These are phyloP conservation scores for Crithidia fasciculata DNA, from an alignment of 208 protist genomes.

Conservation along the genomic window DNA sequence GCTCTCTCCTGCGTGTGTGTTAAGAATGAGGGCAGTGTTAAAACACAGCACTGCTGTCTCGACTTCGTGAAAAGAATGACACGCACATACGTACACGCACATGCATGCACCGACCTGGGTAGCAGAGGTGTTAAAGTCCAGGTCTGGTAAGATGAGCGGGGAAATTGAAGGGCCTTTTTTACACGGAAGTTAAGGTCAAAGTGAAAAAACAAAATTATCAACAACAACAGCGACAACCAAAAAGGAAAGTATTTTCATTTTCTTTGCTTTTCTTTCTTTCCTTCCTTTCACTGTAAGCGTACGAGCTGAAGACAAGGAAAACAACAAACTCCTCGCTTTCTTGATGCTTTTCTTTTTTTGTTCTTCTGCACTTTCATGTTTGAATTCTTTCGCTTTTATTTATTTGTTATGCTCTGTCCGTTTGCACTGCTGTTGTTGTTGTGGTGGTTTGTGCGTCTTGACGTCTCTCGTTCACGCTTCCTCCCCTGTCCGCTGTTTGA, in stretches of 20 bases:
- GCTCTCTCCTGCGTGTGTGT: too few relatives aligned
- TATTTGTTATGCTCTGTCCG: background rate
- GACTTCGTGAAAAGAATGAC: background rate
- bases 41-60: too few relatives aligned
- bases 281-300: background rate
- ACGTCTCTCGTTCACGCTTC: too few relatives aligned
- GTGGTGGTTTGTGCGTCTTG: too few relatives aligned
- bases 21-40: too few relatives aligned
- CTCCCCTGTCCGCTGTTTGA: too few relatives aligned
- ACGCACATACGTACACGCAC: background rate
- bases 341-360: background rate
- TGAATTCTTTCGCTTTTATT: background rate
- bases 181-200: background rate
- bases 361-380: background rate
- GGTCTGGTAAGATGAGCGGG: too few relatives aligned
- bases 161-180: too few relatives aligned
- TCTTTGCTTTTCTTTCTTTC: background rate
- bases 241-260: background rate
- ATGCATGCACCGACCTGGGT: background rate
- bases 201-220: background rate
- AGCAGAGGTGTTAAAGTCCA: too few relatives aligned
- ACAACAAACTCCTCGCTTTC: constrained; percentile 1
- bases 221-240: background rate
- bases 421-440: too few relatives aligned
- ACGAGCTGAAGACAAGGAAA: background rate